Conservation (phyloP, 768 basidiomycete species). For the Rhodotorula babjevae region DNA sequence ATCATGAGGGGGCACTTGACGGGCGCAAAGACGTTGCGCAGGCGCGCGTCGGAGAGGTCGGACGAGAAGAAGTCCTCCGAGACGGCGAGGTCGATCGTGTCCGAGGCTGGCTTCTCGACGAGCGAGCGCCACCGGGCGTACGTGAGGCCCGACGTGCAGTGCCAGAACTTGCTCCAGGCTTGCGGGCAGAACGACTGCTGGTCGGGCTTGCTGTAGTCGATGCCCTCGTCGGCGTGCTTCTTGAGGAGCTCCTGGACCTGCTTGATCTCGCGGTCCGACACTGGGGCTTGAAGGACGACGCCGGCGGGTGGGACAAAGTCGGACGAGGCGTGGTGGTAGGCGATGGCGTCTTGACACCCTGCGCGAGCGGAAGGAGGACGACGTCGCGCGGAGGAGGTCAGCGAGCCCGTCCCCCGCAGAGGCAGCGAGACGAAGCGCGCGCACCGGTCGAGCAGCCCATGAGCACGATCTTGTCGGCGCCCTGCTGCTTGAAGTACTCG, state of each 20-base stretch:
- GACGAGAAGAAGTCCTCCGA: slow-evolving; percentile 13
- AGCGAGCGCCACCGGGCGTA: not conserved
- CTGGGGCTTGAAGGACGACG: slow-evolving; percentile 9
- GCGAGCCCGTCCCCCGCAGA: no score
- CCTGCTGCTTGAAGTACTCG: not conserved
- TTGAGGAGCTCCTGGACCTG: not conserved
- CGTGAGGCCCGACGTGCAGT: not conserved
- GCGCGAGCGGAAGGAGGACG: not conserved
- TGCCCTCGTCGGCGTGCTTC: not conserved
- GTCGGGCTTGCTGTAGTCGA: not conserved
- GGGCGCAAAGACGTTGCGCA: slow-evolving; percentile 1
- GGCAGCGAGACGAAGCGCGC: not conserved
- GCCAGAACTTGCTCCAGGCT: not conserved
- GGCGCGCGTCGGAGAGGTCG: not conserved
- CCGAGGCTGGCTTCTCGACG: not conserved
- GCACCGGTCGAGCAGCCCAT: not conserved
- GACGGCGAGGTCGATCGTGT: not conserved
- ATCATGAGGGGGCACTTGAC: not conserved
- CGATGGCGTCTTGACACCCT: slow-evolving; percentile 13
- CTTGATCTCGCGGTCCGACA: slow-evolving; percentile 2
- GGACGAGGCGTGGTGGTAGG: not conserved
- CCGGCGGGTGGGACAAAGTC: not conserved
- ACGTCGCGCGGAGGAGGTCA: no score
- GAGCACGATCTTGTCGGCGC: not conserved
- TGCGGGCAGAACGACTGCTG: not conserved